Conservation (phyloP, 2,329 filamentous ascomycete species). For the Colletotrichum liaoningense region DNA sequence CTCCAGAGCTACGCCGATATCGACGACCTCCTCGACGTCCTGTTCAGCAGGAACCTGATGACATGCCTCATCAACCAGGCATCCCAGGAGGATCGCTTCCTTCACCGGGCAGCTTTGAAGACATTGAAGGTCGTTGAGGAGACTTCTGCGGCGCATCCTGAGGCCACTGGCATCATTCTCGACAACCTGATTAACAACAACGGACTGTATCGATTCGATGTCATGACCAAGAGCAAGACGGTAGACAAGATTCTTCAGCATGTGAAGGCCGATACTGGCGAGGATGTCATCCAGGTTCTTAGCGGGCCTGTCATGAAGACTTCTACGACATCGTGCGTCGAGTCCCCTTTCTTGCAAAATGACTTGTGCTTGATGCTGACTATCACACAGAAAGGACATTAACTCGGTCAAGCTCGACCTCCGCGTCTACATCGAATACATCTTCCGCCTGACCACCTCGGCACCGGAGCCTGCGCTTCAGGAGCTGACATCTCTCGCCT, state of each 20-base stretch:
- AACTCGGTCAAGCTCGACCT: slow-evolving; percentile 52
- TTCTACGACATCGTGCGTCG: slow-evolving; percentile 43
- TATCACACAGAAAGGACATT: slow-evolving; percentile 45
- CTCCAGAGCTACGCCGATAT: slow-evolving; percentile 61
- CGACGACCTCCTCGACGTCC: slow-evolving; percentile 57
- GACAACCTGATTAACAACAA: slow-evolving; percentile 75
- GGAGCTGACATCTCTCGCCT: slow-evolving; percentile 66
- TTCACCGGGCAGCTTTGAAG: slow-evolving; percentile 83
- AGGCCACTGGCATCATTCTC: slow-evolving; percentile 70
- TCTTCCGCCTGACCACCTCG: slow-evolving; percentile 62
- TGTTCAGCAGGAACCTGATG: slow-evolving; percentile 89
- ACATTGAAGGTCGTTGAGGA: slow-evolving; percentile 78
- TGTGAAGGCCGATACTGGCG: slow-evolving; percentile 66
- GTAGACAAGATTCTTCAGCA: slow-evolving; percentile 78
- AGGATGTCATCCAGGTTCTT: slow-evolving; percentile 58
- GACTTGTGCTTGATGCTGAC: slow-evolving; percentile 46
- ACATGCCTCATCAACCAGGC: slow-evolving; percentile 86
- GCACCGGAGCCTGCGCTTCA: slow-evolving; percentile 54
- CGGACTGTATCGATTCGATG: slow-evolving; percentile 85
- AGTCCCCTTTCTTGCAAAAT: background rate
- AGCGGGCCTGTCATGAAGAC: slow-evolving; percentile 42
- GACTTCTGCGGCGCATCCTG: slow-evolving; percentile 70
- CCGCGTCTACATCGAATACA: slow-evolving; percentile 64
- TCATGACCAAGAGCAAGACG: slow-evolving; percentile 86
- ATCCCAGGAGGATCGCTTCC: slow-evolving; percentile 79